Evolutionary conservation across 495 filamentous ascomycete genomes (phyloP).

Genomic region (Lentithecium fluviatile): DNA sequence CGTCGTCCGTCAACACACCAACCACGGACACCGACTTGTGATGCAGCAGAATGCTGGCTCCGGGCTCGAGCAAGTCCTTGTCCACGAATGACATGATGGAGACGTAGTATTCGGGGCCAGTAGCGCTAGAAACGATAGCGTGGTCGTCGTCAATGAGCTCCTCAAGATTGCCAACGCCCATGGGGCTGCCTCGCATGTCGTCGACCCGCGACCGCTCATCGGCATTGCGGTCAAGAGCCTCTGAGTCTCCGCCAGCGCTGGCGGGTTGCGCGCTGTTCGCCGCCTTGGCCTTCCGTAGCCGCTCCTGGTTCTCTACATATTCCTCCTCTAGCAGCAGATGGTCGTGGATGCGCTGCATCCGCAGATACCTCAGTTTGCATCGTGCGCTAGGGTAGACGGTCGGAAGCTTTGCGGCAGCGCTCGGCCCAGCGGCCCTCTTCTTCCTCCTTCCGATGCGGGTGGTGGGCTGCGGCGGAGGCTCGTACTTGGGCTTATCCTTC

Average conservation of each 20-base stretch:
- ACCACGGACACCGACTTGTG: conserved; percentile 98
- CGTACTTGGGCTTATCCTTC: conserved; percentile 99
- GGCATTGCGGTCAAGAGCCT: conserved; percentile 76
- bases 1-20: conserved; percentile 93
- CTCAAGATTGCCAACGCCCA: conserved; percentile 97
- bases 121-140: conserved; percentile 95
- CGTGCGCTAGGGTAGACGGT: conserved; percentile 90
- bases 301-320: conserved; percentile 98
- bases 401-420: conserved; percentile 90
- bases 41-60: conserved; percentile 91
- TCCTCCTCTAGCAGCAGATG: conserved; percentile 96
- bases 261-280: conserved; percentile 56
- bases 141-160: conserved; percentile 99
- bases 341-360: conserved; percentile 98
- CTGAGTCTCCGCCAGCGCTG: conserved; percentile 55
- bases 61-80: conserved; percentile 96
- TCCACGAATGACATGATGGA: conserved; percentile 99
- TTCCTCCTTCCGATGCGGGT: conserved; percentile 98
- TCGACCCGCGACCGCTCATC: conserved; percentile 95
- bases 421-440: conserved; percentile 87
- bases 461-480: conserved; percentile 93
- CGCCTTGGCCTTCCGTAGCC: conserved; percentile 84
- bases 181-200: conserved; percentile 97
- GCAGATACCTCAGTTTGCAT: conserved; percentile 94
- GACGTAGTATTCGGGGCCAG: conserved; percentile 98